Percentiles rank a stretch among this genome's conserved stretches.
Conservation (phyloP, 495 filamentous ascomycete genomes). For the Parathielavia hyrcaniae region DNA sequence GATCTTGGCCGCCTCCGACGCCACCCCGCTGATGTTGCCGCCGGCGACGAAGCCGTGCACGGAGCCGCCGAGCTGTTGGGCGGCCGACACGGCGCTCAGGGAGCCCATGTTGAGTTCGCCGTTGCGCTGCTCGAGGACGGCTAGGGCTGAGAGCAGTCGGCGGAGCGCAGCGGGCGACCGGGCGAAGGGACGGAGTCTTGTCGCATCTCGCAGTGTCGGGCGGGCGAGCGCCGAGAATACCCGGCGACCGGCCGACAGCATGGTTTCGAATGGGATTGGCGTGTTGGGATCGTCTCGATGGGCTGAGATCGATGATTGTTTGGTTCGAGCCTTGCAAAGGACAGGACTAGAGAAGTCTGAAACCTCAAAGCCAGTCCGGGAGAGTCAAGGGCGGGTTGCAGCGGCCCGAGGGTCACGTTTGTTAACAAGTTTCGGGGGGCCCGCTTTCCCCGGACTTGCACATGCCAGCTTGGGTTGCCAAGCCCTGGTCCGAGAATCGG, state of each 20-base stretch:
- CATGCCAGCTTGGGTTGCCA: too few relatives aligned
- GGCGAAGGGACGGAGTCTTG: constrained; percentile 23
- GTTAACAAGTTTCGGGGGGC: constrained; percentile 7
- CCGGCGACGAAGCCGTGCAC: constrained; percentile 87
- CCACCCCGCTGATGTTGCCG: constrained; percentile 68
- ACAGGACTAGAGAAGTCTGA: not conserved
- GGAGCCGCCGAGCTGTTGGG: constrained; percentile 75
- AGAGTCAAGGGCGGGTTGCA: constrained; percentile 25
- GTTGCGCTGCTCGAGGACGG: constrained; percentile 87
- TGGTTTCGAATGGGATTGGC: constrained; percentile 19
- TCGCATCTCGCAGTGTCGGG: constrained; percentile 23
- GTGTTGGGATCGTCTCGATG: not conserved
- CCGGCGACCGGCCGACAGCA: constrained; percentile 28
- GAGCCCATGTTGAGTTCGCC: constrained; percentile 80
- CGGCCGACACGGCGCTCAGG: constrained; percentile 79
- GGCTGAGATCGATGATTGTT: not conserved
- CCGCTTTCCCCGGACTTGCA: constrained; percentile 3
- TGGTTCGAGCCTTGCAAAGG: not conserved
- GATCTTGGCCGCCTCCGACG: constrained; percentile 81
- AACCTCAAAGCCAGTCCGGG: not conserved
- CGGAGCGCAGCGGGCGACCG: constrained; percentile 45
- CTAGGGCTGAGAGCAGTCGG: constrained; percentile 79
- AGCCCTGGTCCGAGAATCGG: not conserved
- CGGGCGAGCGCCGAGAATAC: constrained; percentile 30
- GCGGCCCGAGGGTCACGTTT: constrained; percentile 36